Evolutionary conservation across 768 basidiomycete genomes (phyloP).

Genomic region (Calocera cornea): DNA sequence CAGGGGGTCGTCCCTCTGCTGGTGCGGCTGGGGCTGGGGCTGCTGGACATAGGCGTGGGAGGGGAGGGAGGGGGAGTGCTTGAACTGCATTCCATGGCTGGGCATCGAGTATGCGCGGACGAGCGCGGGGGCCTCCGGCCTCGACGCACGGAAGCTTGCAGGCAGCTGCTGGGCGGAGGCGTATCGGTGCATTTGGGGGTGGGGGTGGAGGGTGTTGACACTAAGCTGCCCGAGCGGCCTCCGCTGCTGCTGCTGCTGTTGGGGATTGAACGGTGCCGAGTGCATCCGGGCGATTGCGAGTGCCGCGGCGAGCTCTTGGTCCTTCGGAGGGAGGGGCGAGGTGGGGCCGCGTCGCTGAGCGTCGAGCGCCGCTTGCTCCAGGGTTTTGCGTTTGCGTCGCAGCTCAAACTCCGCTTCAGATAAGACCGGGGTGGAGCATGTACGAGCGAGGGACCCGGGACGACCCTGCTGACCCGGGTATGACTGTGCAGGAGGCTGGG

Average conservation of each 20-base stretch:
- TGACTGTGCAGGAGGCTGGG: no score
- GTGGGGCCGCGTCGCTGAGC: neutral
- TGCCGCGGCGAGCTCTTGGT: neutral
- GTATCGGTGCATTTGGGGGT: neutral
- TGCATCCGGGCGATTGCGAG: neutral
- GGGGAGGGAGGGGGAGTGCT: neutral
- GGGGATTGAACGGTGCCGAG: neutral
- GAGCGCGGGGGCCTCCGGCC: neutral
- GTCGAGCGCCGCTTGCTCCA: neutral
- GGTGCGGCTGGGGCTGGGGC: neutral
- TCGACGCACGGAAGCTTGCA: neutral
- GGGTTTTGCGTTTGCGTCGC: neutral
- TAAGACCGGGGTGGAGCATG: no score
- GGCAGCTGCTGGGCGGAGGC: neutral
- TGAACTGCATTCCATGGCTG: neutral
- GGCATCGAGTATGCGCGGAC: neutral
- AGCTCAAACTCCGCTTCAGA: neutral
- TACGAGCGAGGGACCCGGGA: no score
- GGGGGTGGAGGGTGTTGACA: neutral
- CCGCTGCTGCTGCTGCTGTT: neutral
- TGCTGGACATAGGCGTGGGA: neutral
- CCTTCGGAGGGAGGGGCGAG: neutral
- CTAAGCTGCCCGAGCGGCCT: neutral
- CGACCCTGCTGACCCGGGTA: no score
- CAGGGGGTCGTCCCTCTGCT: neutral